Evolutionary conservation across 2,329 filamentous ascomycete genomes (phyloP), one percentile per base, ranked within the genome.

Genomic region (Trichoderma harzianum): DNA sequence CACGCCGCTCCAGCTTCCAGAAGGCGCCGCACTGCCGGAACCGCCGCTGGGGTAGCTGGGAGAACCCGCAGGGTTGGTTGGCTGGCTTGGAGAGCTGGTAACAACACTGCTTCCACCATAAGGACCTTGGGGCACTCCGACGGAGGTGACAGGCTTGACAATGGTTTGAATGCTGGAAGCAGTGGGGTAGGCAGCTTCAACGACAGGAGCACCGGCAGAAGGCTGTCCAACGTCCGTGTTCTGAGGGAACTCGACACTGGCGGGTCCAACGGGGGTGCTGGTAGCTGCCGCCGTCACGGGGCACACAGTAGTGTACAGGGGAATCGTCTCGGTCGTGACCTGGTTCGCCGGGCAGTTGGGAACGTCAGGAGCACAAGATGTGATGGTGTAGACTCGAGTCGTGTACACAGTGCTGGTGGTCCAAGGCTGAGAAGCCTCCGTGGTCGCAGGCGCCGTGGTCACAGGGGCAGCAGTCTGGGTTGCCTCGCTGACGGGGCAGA

Each of bases 361-460:
- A 73, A 87, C 84, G 70, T 80, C 82, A 55, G 86, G 81, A 67
- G 82, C 83, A 79, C 87, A 89, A 43, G 84, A 85, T 76, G 86
- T 89, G 81, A 88, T 81, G 77, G 86, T 88, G 74, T 85, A 82
- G 74, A 84, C 82, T 77, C 84, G 83, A 76, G 86, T 89, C 76
- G 83, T 81, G 83, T 86, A 88, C 79, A 88, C 80, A 76, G 86
- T 84, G 75, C 77, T 77, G 18, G 76, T 78, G 34, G 76, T 76
- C 58, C 72, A 74, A 32, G 75, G 57, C 26, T 63, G 26, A 6
- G 72, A 36, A 18, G 72, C 43, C 21, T 72, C 60, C 36, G 67
- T 72, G 26, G 51, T 58, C 5, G 21, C 47, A 18, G 36, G 36
- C 21, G 71, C 60, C n/a, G 68, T 72, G 21, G 51, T 60, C 7